Conservation (phyloP, 257 asterid genomes). For the Nemophila menziesii region DNA sequence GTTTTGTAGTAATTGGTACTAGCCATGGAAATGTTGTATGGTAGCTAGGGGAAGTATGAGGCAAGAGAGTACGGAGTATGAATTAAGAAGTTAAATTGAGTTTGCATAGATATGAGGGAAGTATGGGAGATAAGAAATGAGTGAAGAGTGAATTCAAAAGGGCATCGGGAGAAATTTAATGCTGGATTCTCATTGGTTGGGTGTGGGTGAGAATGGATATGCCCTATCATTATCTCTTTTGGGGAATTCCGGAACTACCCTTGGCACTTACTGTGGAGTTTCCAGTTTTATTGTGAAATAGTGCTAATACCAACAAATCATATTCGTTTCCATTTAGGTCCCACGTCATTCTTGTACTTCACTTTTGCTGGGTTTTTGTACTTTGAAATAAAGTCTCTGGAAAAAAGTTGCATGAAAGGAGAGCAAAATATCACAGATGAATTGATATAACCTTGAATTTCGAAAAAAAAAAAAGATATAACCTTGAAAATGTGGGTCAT, state of each 20-base stretch:
- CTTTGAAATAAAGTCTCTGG: no score
- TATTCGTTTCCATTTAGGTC: no score
- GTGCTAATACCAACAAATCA: no score
- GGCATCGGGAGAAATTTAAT: constrained; percentile 29
- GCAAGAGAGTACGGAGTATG: constrained; percentile 1
- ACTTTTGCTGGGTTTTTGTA: no score
- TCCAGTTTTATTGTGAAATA: no score
- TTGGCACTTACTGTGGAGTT: background rate
- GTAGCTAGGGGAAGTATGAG: background rate
- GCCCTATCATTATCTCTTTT: constrained; percentile 6
- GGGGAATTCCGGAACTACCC: background rate
- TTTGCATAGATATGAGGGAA: constrained; percentile 3
- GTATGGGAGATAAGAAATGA: constrained; percentile 47
- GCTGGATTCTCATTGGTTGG: constrained; percentile 49
- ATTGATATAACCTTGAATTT: no score
- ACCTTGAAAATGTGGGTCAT: no score
- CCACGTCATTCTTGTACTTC: no score
- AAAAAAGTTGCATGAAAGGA: no score
- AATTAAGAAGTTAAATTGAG: constrained; percentile 5
- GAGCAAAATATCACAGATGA: no score
- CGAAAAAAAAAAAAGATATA: no score
- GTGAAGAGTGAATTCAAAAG: constrained; percentile 34
- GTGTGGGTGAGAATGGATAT: constrained; percentile 17
- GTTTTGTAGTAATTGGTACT: constrained; percentile 43
- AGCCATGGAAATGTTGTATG: constrained; percentile 36